phyloP scores from a whole-genome alignment of 176 grass and related monocot genomes.

The Oryza glaberrima region DNA sequence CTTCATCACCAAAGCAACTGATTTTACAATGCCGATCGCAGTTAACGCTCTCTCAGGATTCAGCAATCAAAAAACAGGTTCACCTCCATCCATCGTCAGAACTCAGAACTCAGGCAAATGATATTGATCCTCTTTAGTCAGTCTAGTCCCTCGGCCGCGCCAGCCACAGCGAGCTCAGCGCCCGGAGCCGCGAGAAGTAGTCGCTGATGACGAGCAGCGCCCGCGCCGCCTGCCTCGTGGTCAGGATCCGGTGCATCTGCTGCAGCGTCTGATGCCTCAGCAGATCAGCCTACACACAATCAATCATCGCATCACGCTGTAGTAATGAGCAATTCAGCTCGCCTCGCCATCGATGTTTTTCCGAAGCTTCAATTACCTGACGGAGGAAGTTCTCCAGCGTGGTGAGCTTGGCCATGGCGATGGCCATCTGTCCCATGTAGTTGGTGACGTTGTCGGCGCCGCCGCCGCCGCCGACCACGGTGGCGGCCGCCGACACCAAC shows the following conservation, averaged over 20 bases:
- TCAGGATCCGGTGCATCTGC: conserved; percentile 92
- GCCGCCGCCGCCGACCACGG: background rate
- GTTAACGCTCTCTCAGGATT: no score
- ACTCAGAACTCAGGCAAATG: no score
- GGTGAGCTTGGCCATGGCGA: conserved; percentile 85
- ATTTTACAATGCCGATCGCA: no score
- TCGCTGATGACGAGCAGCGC: conserved; percentile 85
- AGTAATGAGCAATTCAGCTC: background rate
- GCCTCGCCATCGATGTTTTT: background rate
- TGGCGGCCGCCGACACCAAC: conserved; percentile 51
- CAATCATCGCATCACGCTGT: background rate
- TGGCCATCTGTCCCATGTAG: conserved; percentile 97
- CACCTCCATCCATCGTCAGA: no score
- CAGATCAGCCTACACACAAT: conserved; percentile 65
- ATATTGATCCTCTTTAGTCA: no score
- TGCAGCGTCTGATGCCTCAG: conserved; percentile 87
- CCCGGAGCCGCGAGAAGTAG: conserved; percentile 87
- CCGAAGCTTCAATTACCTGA: conserved; percentile 43
- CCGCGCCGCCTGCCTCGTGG: conserved; percentile 72
- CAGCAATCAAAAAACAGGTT: no score
- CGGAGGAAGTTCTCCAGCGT: conserved; percentile 90
- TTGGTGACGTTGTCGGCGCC: conserved; percentile 60
- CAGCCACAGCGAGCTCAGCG: conserved; percentile 84
- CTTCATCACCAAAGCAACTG: no score
- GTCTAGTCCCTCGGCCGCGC: conserved; percentile 59